Percentiles rank a stretch among this genome's conserved stretches.
phyloP scores from a whole-genome alignment of 441 rosid genomes.

The Eruca vesicaria region DNA sequence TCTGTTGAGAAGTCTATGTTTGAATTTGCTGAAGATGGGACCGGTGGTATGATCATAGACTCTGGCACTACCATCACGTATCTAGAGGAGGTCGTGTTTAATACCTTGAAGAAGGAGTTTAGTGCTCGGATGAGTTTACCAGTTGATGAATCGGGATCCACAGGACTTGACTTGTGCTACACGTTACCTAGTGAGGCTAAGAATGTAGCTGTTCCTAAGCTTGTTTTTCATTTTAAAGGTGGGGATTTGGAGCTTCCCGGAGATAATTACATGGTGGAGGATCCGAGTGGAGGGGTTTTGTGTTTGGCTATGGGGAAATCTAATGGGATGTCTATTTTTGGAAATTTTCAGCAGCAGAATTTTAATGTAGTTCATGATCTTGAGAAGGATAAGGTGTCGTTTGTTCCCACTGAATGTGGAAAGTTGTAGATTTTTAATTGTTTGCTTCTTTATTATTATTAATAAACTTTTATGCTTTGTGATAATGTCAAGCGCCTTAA shows the following conservation, averaged over 20 bases:
- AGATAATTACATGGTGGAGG: constrained; percentile 81
- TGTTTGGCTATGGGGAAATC: constrained; percentile 93
- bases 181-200: constrained; percentile 39
- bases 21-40: constrained; percentile 30
- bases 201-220: constrained; percentile 57
- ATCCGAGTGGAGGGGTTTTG: constrained; percentile 49
- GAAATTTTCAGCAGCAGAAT: constrained; percentile 93
- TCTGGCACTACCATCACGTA: constrained; percentile 32
- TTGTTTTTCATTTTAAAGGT: constrained; percentile 70
- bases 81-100: constrained; percentile 22
- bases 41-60: constrained; percentile 40
- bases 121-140: constrained; percentile 45
- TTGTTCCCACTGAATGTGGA: constrained; percentile 66
- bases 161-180: constrained; percentile 89
- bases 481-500: background rate
- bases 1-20: constrained; percentile 26
- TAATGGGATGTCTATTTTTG: constrained; percentile 77
- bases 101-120: constrained; percentile 20
- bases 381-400: constrained; percentile 60
- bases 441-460: constrained; percentile 12
- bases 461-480: constrained; percentile 15
- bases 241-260: constrained; percentile 77
- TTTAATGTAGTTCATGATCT: constrained; percentile 74
- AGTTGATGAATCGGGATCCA: constrained; percentile 47
- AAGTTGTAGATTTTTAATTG: constrained; percentile 34